phyloP scores from a whole-genome alignment of 2,329 filamentous ascomycete genomes.

The Didymella keratinophila region DNA sequence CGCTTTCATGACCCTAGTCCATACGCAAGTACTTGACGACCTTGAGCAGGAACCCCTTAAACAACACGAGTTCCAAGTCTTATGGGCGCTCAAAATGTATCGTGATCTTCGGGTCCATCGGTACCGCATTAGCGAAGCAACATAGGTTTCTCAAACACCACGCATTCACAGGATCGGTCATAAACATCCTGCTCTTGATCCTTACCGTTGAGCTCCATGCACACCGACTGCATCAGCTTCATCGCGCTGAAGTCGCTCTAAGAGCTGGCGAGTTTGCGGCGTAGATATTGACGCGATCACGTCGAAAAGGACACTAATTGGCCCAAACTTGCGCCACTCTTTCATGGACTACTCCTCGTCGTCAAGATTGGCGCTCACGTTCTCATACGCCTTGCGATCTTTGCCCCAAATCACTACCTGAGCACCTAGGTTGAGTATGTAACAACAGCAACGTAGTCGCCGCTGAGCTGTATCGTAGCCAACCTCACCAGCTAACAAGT shows the following conservation, averaged over 20 bases:
- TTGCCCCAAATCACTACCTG: slow-evolving; percentile 11
- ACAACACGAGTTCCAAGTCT: too few relatives aligned
- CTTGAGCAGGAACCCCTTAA: too few relatives aligned
- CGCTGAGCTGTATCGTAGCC: slow-evolving; percentile 1
- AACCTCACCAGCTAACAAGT: slow-evolving; percentile 1
- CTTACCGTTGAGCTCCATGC: too few relatives aligned
- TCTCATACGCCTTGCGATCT: slow-evolving; percentile 4
- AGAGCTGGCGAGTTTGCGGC: slow-evolving; percentile 8
- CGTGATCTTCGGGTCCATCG: too few relatives aligned
- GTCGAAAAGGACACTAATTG: slow-evolving; percentile 14
- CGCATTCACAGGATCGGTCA: too few relatives aligned
- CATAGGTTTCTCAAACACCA: too few relatives aligned
- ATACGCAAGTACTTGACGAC: too few relatives aligned
- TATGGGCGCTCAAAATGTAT: too few relatives aligned
- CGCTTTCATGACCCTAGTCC: too few relatives aligned
- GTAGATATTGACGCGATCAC: slow-evolving; percentile 12
- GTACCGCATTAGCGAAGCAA: too few relatives aligned
- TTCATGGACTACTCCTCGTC: slow-evolving; percentile 7
- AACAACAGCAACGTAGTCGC: slow-evolving; percentile 3
- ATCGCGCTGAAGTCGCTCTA: slow-evolving; percentile 3
- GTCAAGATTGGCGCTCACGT: neutral
- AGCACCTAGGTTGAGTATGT: slow-evolving; percentile 3
- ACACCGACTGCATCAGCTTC: slow-evolving; percentile 1
- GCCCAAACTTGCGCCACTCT: slow-evolving; percentile 11
- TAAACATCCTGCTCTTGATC: too few relatives aligned